phyloP scores from a whole-genome alignment of 2,329 filamentous ascomycete genomes.

The Clonostachys byssicola region DNA sequence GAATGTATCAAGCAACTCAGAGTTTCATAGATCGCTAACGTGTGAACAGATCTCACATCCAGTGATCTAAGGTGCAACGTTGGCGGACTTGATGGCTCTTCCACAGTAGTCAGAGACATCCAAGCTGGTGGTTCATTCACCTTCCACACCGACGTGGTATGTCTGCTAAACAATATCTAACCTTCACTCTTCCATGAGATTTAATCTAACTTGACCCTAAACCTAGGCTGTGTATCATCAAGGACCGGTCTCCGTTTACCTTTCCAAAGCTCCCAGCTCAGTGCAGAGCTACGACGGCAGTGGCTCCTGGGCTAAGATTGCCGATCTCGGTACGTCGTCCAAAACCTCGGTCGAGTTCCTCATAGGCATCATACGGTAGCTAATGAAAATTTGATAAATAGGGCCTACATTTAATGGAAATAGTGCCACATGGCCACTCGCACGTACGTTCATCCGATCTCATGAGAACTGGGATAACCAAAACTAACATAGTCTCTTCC shows the following conservation, averaged over 20 bases:
- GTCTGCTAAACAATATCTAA: constrained; percentile 7
- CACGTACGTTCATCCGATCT: constrained; percentile 11
- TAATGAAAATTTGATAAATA: neutral
- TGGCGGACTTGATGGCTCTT: constrained; percentile 19
- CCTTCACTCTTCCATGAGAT: neutral
- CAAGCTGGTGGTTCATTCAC: constrained; percentile 26
- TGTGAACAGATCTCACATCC: constrained; percentile 21
- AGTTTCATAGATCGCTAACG: neutral
- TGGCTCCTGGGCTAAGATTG: constrained; percentile 32
- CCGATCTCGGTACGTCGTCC: constrained; percentile 17
- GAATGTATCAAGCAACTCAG: too few relatives aligned
- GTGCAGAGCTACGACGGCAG: constrained; percentile 27
- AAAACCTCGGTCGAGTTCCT: neutral
- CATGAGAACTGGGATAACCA: neutral
- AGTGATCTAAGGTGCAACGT: constrained; percentile 31
- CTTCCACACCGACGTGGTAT: constrained; percentile 23
- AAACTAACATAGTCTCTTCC: constrained; percentile 1
- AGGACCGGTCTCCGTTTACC: constrained; percentile 24
- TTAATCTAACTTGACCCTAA: neutral
- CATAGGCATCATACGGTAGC: neutral
- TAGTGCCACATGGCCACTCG: constrained; percentile 19
- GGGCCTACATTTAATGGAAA: constrained; percentile 24
- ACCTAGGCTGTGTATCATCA: constrained; percentile 29
- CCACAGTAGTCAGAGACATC: constrained; percentile 21
- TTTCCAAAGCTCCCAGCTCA: constrained; percentile 28